These are phyloP conservation scores for Ceratobasidium sp. DNA, from an alignment of 1,284 basidiomycete genomes.

Conservation along the genomic window DNA sequence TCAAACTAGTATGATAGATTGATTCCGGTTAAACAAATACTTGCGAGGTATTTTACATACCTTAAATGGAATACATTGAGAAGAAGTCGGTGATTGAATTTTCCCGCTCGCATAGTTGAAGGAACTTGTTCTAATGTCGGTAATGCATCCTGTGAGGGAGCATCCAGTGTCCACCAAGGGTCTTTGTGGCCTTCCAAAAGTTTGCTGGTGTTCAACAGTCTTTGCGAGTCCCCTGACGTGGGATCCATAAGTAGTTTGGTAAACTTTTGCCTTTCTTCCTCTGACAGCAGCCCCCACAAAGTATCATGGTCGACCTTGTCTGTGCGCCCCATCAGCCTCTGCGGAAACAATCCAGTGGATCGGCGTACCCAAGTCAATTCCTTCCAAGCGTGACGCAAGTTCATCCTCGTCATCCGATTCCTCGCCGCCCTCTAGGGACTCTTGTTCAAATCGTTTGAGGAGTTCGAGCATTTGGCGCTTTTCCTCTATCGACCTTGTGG, in stretches of 20 bases:
- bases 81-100: slow-evolving; percentile 55
- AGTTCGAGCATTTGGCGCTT: slow-evolving; percentile 66
- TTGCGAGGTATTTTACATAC: slow-evolving; percentile 54
- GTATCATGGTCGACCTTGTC: slow-evolving; percentile 62
- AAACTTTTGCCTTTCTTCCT: slow-evolving; percentile 65
- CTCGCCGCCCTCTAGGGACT: slow-evolving; percentile 48
- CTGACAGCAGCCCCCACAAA: slow-evolving; percentile 68
- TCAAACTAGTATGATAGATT: slow-evolving; percentile 55
- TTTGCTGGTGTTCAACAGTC: slow-evolving; percentile 64
- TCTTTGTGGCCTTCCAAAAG: slow-evolving; percentile 55
- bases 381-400: slow-evolving; percentile 62
- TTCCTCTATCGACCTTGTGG: slow-evolving; percentile 62
- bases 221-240: slow-evolving; percentile 60
- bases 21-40: neutral
- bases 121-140: slow-evolving; percentile 52
- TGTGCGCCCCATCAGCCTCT: slow-evolving; percentile 47
- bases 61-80: slow-evolving; percentile 70
- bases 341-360: neutral
- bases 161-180: slow-evolving; percentile 39
- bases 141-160: slow-evolving; percentile 48
- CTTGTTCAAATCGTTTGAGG: slow-evolving; percentile 71
- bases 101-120: slow-evolving; percentile 52
- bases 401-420: slow-evolving; percentile 53
- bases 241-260: slow-evolving; percentile 64
- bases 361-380: slow-evolving; percentile 66